These are phyloP conservation scores for Parietaria judaica DNA, from an alignment of 306 rosid species.

Conservation along the genomic window DNA sequence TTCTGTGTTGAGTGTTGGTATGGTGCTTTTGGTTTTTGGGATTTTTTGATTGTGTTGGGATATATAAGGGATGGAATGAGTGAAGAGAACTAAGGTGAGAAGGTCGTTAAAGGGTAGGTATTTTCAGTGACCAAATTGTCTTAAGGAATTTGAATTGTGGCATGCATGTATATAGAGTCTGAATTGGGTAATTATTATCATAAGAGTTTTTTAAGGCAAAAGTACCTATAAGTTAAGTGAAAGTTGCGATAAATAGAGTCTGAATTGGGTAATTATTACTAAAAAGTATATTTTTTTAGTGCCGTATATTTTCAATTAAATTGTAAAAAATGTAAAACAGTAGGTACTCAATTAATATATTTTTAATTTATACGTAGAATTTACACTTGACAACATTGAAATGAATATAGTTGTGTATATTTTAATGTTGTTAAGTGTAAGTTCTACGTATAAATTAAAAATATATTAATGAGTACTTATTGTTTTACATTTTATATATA, in stretches of 20 bases:
- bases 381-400: no score
- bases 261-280: no score
- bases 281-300: no score
- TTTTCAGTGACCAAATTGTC: slow-evolving; percentile 15
- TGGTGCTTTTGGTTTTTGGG: slow-evolving; percentile 24
- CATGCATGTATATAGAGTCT: slow-evolving; percentile 8
- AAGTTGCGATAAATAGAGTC: no score
- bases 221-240: no score
- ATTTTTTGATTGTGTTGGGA: slow-evolving; percentile 8
- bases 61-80: slow-evolving; percentile 11
- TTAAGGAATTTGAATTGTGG: slow-evolving; percentile 14
- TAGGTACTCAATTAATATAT: neutral
- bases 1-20: slow-evolving; percentile 6
- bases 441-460: no score
- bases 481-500: no score
- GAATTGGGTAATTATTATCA: neutral
- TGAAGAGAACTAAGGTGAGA: neutral
- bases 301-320: no score
- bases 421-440: no score
- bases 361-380: neutral
- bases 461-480: no score
- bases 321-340: no score
- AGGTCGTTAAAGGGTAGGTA: slow-evolving; percentile 18
- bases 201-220: neutral
- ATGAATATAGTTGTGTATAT: no score